These are phyloP conservation scores for Colletotrichum salicis DNA, from an alignment of 2,329 filamentous ascomycete species.

Conservation along the genomic window DNA sequence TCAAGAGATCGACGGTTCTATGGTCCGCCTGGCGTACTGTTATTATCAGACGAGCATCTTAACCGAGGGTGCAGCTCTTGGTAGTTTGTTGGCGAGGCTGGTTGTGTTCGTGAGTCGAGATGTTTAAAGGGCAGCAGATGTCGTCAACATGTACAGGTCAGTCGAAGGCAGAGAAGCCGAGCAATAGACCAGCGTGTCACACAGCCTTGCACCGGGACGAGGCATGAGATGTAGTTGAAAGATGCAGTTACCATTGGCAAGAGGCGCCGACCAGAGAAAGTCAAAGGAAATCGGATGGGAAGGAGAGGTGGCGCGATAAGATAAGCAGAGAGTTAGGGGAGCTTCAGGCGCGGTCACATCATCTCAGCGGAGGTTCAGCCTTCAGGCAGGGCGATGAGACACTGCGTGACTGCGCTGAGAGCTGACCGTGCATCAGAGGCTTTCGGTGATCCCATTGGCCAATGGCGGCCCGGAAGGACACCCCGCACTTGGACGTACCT, in stretches of 20 bases:
- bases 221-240: slow-evolving; percentile 24
- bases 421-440: neutral
- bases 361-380: no score
- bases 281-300: neutral
- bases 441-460: slow-evolving; percentile 9
- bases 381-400: neutral
- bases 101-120: neutral
- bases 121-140: neutral
- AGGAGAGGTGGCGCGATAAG: slow-evolving; percentile 7
- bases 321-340: neutral
- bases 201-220: neutral
- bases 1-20: neutral
- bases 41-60: neutral
- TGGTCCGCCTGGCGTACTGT: neutral
- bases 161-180: neutral
- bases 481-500: slow-evolving; percentile 15
- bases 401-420: neutral
- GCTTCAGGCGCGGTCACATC: neutral
- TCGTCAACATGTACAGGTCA: neutral
- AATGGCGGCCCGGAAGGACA: neutral
- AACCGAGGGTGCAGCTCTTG: neutral
- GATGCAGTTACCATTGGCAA: slow-evolving; percentile 24
- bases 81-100: neutral
- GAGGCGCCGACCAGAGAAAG: neutral
- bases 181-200: neutral